Evolutionary conservation across 2,329 filamentous ascomycete genomes (phyloP).

Genomic region (Penicillium sp.): DNA sequence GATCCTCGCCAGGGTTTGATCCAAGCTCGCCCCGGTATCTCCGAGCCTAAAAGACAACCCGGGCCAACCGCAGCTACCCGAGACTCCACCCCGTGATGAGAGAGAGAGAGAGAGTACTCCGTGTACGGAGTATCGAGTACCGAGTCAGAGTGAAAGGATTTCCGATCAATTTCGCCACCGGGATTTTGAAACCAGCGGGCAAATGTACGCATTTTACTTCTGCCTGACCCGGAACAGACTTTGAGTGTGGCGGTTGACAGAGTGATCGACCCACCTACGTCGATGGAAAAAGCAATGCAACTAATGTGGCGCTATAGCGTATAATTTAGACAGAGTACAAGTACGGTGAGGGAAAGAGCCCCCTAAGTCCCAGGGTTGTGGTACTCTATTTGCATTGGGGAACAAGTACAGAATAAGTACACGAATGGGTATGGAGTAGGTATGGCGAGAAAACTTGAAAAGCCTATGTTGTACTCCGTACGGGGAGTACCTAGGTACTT

Average conservation of each 20-base stretch:
- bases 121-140: background rate
- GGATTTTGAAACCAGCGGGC: background rate
- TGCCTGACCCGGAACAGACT: constrained; percentile 9
- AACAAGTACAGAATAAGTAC: too few species aligned
- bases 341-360: background rate
- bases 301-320: background rate
- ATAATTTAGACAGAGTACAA: background rate
- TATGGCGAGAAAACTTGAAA: too few species aligned
- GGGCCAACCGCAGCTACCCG: constrained; percentile 18
- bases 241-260: background rate
- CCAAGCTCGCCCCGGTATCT: background rate
- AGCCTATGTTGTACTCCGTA: too few species aligned
- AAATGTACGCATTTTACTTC: constrained; percentile 5
- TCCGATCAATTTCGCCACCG: constrained; percentile 14
- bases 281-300: constrained; percentile 5
- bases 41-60: background rate
- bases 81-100: constrained; percentile 8
- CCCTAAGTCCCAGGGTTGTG: background rate
- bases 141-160: background rate
- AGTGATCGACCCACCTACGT: constrained; percentile 1
- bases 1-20: background rate
- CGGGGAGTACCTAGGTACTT: too few species aligned
- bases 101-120: background rate
- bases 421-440: too few species aligned
- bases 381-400: background rate